Evolutionary conservation across 2,329 filamentous ascomycete genomes (phyloP).

Genomic region (Fusarium sublunatum): DNA sequence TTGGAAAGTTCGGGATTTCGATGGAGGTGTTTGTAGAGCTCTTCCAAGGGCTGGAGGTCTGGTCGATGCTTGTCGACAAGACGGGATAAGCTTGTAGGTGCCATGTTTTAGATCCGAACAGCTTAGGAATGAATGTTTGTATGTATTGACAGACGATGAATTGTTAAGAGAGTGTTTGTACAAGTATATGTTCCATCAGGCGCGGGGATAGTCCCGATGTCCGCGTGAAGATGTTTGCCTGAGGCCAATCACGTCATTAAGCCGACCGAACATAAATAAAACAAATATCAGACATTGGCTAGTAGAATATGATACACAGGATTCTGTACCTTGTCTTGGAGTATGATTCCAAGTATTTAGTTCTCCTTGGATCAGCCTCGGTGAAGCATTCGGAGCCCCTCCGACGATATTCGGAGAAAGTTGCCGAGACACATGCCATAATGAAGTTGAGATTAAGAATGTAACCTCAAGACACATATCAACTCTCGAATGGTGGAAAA

Average conservation of each 20-base stretch:
- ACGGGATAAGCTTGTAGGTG: not conserved
- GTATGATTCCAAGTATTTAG: not conserved
- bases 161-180: too few species aligned
- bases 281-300: not conserved
- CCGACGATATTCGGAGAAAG: not conserved
- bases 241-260: not conserved
- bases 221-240: not conserved
- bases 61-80: slow-evolving; percentile 16
- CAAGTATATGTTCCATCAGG: not conserved
- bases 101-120: not conserved
- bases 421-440: not conserved
- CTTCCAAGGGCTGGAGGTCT: slow-evolving; percentile 7
- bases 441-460: not conserved
- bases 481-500: too few species aligned
- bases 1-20: slow-evolving; percentile 68
- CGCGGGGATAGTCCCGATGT: not conserved
- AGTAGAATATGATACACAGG: not conserved
- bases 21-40: slow-evolving; percentile 67
- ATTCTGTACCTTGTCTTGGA: not conserved
- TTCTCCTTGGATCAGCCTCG: not conserved
- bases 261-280: not conserved
- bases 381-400: not conserved
- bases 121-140: not conserved
- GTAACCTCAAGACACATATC: not conserved
- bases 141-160: too few species aligned